Evolutionary conservation across 768 basidiomycete genomes (phyloP), one percentile per base, ranked within the genome.

Genomic region (Leccinellum luteum): DNA sequence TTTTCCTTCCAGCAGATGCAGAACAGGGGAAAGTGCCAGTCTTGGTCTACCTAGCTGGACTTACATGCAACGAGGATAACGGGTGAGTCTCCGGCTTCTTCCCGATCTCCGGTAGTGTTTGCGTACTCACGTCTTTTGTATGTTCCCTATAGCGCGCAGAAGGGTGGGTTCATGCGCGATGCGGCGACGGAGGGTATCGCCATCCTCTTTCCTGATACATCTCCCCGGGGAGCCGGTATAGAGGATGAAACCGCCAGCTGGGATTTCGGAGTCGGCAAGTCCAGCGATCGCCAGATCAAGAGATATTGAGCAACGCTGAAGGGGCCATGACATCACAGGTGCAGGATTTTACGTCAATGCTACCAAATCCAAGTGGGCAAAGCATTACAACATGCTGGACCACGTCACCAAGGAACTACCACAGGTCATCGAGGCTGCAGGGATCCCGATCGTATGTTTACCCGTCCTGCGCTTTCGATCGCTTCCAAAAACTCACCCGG

Each of bases 331-430:
- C 23, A 19, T 34, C 32, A 62, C 58, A 79, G 85, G 80, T 47
- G 97, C 97, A 47, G 96, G 97, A 34, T 99, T 98, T 77, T 98
- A 99, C 73, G 71, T 99, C 63, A 86, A 97, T 69, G 96, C 96
- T 3, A 97, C 93, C 2, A 80, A 84, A 57, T 79, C 84, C 6
- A 83, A 83, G 67, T 92, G 82, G 68, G 73, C 85, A 25, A 83
- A 81, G 65, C 77, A 91, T 70, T 95, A 95, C 71, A 90, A 89
- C 71, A 98, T 98, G 95, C 83, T 89, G 56, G 87, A 86, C 14
- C 86, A 92, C 67, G 77, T 98, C 62, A 87, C 89, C 12, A 67
- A 84, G 45, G 97, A 98, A 76, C 77, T 99, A 34, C 95, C 96
- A 10, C 75, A 82, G 64, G 83, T 92, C 25, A 79, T 99, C 55